Percentiles rank a stretch among this genome's conserved stretches.
phyloP scores from a whole-genome alignment of 2,329 filamentous ascomycete genomes.

The Talaromyces verruculosus region DNA sequence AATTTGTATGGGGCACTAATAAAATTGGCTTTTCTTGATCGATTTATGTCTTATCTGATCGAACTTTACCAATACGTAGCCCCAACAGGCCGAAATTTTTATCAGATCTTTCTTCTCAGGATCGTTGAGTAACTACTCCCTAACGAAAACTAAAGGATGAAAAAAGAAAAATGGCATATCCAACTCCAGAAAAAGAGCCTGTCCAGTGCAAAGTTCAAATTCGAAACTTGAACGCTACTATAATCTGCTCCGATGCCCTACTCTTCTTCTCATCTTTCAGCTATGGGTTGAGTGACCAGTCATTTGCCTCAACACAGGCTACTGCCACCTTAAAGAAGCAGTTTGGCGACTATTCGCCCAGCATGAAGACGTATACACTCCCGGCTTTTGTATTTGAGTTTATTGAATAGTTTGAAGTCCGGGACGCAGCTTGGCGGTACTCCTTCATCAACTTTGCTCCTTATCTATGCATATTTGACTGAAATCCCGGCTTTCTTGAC shows the following conservation, averaged over 20 bases:
- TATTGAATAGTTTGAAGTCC: constrained; percentile 11
- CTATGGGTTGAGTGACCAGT: constrained; percentile 13
- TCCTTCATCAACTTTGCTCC: not conserved
- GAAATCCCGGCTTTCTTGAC: constrained; percentile 34
- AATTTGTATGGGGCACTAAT: not conserved
- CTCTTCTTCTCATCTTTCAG: constrained; percentile 12
- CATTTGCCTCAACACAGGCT: constrained; percentile 10
- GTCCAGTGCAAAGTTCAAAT: not conserved
- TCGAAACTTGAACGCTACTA: constrained; percentile 9
- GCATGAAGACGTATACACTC: not conserved
- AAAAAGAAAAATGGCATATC: not conserved
- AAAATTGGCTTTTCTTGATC: constrained; percentile 1
- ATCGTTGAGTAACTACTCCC: not conserved
- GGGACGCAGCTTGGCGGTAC: constrained; percentile 9
- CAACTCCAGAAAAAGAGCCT: not conserved
- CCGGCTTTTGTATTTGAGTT: constrained; percentile 11
- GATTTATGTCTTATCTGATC: not conserved
- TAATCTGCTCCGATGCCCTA: constrained; percentile 6
- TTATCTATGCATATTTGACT: not conserved
- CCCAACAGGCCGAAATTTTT: not conserved
- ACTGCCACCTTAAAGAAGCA: constrained; percentile 10
- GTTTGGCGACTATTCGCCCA: constrained; percentile 11
- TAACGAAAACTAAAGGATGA: not conserved
- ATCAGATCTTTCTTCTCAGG: not conserved
- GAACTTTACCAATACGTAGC: not conserved